phyloP scores from a whole-genome alignment of 176 grass and related monocot species.

The Juncus effusus region DNA sequence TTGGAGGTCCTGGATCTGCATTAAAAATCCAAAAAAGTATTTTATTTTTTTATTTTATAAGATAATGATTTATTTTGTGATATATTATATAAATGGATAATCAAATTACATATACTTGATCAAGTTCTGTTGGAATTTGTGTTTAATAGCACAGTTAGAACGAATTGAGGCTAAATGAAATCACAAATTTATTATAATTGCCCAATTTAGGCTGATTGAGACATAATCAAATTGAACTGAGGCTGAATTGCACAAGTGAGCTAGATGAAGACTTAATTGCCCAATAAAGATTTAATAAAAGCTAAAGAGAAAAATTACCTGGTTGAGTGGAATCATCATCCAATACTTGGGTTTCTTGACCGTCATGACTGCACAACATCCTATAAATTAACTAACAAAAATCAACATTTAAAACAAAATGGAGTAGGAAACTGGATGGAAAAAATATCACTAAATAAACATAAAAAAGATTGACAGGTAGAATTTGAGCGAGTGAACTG shows the following conservation, averaged over 20 bases:
- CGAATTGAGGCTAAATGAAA: neutral
- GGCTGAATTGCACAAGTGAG: no score
- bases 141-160: neutral
- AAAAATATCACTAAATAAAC: no score
- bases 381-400: neutral
- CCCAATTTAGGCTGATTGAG: no score
- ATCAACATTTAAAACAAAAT: neutral
- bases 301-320: slow-evolving; percentile 3
- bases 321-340: neutral
- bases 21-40: neutral
- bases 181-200: neutral
- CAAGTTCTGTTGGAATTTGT: no score
- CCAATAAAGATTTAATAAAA: neutral
- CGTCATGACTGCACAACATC: neutral
- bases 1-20: slow-evolving; percentile 9
- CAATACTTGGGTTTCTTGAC: slow-evolving; percentile 2
- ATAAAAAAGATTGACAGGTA: no score
- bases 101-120: no score
- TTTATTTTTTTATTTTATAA: neutral
- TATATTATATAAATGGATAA: neutral
- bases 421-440: no score
- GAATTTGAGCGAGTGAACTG: no score
- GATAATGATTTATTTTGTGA: slow-evolving; percentile 3
- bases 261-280: no score
- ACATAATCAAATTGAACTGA: no score